Conservation (phyloP, 306 rosid species). For the Arachis stenosperma region DNA sequence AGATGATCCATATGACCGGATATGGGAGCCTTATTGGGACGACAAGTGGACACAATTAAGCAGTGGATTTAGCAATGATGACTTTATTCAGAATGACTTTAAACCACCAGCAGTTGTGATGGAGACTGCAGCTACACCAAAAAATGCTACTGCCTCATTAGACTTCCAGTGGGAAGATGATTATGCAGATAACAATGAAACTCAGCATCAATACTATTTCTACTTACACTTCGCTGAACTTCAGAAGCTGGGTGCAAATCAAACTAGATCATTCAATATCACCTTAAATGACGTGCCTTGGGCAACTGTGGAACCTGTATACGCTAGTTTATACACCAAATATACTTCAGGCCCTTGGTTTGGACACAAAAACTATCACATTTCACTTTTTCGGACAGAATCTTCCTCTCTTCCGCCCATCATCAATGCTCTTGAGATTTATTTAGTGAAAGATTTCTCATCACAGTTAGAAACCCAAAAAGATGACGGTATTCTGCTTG, state of each 20-base stretch:
- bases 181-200: too few relatives aligned
- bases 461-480: slow-evolving; percentile 7
- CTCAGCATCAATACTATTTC: not conserved
- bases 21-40: not conserved
- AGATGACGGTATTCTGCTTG: slow-evolving; percentile 47
- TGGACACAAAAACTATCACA: not conserved
- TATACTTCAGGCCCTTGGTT: not conserved
- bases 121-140: slow-evolving; percentile 44
- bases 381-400: slow-evolving; percentile 10
- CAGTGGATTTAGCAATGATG: not conserved
- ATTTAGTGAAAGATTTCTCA: not conserved
- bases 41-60: not conserved
- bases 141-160: slow-evolving; percentile 13
- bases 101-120: slow-evolving; percentile 40
- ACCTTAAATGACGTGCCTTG: not conserved
- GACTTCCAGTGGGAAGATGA: too few relatives aligned
- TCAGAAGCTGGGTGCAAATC: slow-evolving; percentile 22
- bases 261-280: slow-evolving; percentile 43
- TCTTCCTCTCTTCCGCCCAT: slow-evolving; percentile 51
- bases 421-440: slow-evolving; percentile 45
- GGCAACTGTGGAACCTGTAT: too few relatives aligned
- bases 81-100: not conserved
- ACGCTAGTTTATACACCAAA: not conserved
- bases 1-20: slow-evolving; percentile 47
- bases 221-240: slow-evolving; percentile 47